These are phyloP conservation scores for Penicillium sp. DNA, from an alignment of 2,329 filamentous ascomycete species.

Conservation along the genomic window DNA sequence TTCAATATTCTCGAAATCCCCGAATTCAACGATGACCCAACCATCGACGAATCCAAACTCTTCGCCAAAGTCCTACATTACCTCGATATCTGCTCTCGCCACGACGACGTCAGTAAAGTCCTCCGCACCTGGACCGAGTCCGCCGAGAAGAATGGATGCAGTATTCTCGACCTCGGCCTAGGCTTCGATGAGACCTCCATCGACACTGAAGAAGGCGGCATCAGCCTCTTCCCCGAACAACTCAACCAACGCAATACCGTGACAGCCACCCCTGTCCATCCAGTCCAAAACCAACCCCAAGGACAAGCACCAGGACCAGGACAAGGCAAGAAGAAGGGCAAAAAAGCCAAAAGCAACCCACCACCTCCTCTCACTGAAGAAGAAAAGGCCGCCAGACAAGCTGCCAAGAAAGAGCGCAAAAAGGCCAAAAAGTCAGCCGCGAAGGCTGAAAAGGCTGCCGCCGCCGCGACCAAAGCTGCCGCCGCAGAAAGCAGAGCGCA, in stretches of 20 bases:
- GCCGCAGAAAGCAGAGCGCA: constrained; percentile 1
- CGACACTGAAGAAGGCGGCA: constrained; percentile 19
- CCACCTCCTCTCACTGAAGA: not conserved
- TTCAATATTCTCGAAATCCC: constrained; percentile 79
- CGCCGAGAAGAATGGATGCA: constrained; percentile 7
- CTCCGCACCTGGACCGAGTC: constrained; percentile 38
- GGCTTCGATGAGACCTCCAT: constrained; percentile 1
- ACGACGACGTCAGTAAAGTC: constrained; percentile 51
- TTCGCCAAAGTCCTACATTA: constrained; percentile 55
- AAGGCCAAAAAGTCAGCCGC: constrained; percentile 16
- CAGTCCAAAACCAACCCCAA: not conserved
- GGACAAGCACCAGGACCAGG: not conserved
- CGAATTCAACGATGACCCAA: constrained; percentile 62
- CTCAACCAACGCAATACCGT: not conserved
- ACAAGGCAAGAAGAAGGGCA: constrained; percentile 3
- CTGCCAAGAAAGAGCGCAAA: constrained; percentile 14
- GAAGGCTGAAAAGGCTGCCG: not conserved
- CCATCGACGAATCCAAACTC: constrained; percentile 44
- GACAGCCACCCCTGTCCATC: not conserved
- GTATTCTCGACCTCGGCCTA: constrained; percentile 26
- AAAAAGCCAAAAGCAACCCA: not conserved
- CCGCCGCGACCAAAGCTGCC: not conserved
- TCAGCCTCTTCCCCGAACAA: constrained; percentile 6
- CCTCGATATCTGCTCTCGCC: constrained; percentile 52
- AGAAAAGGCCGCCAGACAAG: not conserved